Conservation (phyloP, 108 stramenopile genomes). For the Fragilaria radians region DNA sequence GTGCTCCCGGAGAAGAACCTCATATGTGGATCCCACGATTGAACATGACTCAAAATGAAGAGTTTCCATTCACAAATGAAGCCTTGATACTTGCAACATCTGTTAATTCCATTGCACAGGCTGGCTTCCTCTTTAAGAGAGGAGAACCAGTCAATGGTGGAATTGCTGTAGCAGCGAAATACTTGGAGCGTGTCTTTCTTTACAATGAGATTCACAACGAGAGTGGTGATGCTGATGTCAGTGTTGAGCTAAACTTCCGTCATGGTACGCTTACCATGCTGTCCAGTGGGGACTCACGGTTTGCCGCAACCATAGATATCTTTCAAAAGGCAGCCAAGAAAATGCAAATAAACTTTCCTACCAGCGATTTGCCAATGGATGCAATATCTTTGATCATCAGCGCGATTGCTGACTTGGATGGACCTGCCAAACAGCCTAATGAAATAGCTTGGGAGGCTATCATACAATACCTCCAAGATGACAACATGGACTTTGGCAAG, state of each 20-base stretch:
- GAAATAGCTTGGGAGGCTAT: slow-evolving; percentile 59
- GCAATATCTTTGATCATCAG: slow-evolving; percentile 66
- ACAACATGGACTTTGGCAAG: slow-evolving; percentile 54
- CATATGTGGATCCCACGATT: not conserved
- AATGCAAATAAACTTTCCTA: slow-evolving; percentile 21
- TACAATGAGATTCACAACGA: slow-evolving; percentile 81
- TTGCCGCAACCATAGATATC: slow-evolving; percentile 58
- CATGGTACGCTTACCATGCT: slow-evolving; percentile 58
- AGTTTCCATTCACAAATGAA: slow-evolving; percentile 31
- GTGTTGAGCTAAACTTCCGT: slow-evolving; percentile 52
- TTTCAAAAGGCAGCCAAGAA: slow-evolving; percentile 62
- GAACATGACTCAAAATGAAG: not conserved
- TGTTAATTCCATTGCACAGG: slow-evolving; percentile 82
- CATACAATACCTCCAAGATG: slow-evolving; percentile 53
- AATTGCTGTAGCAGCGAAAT: slow-evolving; percentile 54
- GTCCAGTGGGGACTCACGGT: slow-evolving; percentile 66
- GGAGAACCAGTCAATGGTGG: slow-evolving; percentile 66
- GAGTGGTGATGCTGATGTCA: slow-evolving; percentile 86
- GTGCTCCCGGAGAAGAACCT: not conserved
- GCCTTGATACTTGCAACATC: slow-evolving; percentile 80
- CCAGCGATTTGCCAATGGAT: slow-evolving; percentile 31
- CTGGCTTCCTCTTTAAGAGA: slow-evolving; percentile 62
- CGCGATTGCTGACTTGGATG: slow-evolving; percentile 79
- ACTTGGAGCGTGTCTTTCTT: slow-evolving; percentile 68
- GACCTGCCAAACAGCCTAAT: slow-evolving; percentile 56